Conservation (phyloP, 768 basidiomycete genomes). For the Favolaschia claudopus region DNA sequence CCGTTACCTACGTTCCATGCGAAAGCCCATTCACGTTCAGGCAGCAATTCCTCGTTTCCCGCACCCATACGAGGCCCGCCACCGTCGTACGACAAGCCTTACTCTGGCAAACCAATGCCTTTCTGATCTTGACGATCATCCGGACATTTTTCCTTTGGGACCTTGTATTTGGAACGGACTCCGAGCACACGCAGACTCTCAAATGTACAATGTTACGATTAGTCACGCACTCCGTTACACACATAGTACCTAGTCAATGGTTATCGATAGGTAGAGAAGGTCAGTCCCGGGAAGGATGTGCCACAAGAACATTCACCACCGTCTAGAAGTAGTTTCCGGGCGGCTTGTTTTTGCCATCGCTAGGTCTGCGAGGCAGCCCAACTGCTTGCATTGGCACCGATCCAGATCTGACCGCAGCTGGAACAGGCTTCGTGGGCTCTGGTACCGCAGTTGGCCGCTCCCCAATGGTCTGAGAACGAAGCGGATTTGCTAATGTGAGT, state of each 20-base stretch:
- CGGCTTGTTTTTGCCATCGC: constrained; percentile 4
- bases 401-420: constrained; percentile 1
- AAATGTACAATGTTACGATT: too few relatives aligned
- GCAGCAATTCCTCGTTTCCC: not conserved
- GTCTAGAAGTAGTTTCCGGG: constrained; percentile 16
- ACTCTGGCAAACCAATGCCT: not conserved
- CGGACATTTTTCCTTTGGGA: not conserved
- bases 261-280: not conserved
- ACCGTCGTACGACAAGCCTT: constrained; percentile 16
- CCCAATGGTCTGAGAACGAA: not conserved
- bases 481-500: not conserved
- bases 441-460: not conserved
- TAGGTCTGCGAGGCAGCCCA: constrained; percentile 3
- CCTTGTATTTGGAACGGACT: not conserved
- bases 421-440: not conserved
- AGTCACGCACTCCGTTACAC: too few relatives aligned
- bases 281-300: not conserved
- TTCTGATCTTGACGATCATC: constrained; percentile 18
- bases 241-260: too few relatives aligned
- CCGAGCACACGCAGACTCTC: too few relatives aligned
- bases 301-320: not conserved
- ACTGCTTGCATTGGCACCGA: not conserved
- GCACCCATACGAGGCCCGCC: constrained; percentile 20
- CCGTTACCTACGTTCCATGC: constrained; percentile 19
- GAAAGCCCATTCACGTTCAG: not conserved